These are phyloP conservation scores for Lenwebbia sp. DNA, from an alignment of 345 rosid species.

Conservation along the genomic window DNA sequence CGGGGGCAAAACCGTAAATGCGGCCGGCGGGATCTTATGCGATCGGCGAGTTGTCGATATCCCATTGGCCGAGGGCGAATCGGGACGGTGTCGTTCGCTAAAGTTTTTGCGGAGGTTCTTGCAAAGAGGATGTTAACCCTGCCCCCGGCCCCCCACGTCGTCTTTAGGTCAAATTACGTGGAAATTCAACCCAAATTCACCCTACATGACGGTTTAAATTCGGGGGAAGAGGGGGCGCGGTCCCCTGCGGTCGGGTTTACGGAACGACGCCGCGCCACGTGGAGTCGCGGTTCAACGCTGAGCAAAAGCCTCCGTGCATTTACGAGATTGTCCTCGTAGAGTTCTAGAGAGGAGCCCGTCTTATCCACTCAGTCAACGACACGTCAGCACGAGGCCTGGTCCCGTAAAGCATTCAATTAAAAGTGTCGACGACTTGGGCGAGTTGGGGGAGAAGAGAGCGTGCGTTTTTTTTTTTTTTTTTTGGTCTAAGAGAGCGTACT, in stretches of 20 bases:
- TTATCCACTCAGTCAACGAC: constrained; percentile 9
- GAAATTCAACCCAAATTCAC: constrained; percentile 67
- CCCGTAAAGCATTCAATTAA: background rate
- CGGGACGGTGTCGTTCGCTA: background rate
- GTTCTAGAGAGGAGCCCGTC: background rate
- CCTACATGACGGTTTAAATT: constrained; percentile 19
- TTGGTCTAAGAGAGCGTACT: background rate
- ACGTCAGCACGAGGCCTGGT: background rate
- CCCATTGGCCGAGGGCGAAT: background rate
- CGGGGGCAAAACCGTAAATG: background rate
- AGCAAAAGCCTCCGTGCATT: background rate
- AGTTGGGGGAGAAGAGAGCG: too few relatives aligned
- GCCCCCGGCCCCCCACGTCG: background rate
- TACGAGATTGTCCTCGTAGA: background rate
- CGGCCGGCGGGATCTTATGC: background rate
- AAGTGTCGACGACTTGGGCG: background rate
- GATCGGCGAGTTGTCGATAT: constrained; percentile 8
- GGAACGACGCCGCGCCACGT: background rate
- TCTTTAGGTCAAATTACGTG: constrained; percentile 33
- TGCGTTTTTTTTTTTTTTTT: too few relatives aligned
- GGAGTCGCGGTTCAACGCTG: background rate
- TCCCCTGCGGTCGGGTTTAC: background rate
- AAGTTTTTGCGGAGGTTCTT: background rate
- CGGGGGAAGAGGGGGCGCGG: background rate
- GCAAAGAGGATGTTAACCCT: constrained; percentile 4